These are phyloP conservation scores for Leishmania tarentolae DNA, from an alignment of 208 protist genomes.

Conservation along the genomic window DNA sequence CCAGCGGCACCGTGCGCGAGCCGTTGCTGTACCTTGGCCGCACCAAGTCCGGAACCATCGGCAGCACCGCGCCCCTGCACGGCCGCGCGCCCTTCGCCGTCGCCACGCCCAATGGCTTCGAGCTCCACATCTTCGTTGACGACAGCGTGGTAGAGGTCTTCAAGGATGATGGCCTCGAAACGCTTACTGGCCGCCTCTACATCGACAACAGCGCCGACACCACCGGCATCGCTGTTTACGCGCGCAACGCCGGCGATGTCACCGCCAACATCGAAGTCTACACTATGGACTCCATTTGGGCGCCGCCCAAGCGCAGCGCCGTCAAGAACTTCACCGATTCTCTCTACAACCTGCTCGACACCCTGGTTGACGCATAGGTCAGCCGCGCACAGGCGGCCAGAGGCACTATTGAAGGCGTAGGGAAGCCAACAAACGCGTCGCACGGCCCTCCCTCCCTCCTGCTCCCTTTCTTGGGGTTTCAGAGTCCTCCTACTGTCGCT, in stretches of 20 bases:
- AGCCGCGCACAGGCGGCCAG: no score
- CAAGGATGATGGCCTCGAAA: slow-evolving; percentile 48
- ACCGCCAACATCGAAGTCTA: slow-evolving; percentile 27
- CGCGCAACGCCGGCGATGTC: slow-evolving; percentile 21
- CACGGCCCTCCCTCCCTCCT: no score
- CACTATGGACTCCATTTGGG: slow-evolving; percentile 43
- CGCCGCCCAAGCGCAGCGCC: slow-evolving; percentile 11
- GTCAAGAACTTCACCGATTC: slow-evolving; percentile 24
- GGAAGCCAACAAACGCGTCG: no score
- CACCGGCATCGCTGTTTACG: slow-evolving; percentile 31
- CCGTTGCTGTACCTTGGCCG: slow-evolving; percentile 40
- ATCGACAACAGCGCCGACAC: slow-evolving; percentile 12
- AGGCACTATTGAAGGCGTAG: no score
- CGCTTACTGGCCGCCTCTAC: slow-evolving; percentile 38
- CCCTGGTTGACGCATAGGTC: slow-evolving; percentile 16
- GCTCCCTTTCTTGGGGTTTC: no score
- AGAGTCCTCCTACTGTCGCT: no score
- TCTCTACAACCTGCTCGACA: slow-evolving; percentile 34
- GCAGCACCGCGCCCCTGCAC: slow-evolving; percentile 26
- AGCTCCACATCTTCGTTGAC: slow-evolving; percentile 43
- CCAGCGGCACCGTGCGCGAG: slow-evolving; percentile 20
- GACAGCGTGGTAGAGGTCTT: slow-evolving; percentile 47
- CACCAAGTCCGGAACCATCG: slow-evolving; percentile 30
- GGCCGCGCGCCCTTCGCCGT: slow-evolving; percentile 40
- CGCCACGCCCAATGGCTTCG: slow-evolving; percentile 28